Conservation (phyloP, 2,329 filamentous ascomycete species). For the Fusarium sp. region DNA sequence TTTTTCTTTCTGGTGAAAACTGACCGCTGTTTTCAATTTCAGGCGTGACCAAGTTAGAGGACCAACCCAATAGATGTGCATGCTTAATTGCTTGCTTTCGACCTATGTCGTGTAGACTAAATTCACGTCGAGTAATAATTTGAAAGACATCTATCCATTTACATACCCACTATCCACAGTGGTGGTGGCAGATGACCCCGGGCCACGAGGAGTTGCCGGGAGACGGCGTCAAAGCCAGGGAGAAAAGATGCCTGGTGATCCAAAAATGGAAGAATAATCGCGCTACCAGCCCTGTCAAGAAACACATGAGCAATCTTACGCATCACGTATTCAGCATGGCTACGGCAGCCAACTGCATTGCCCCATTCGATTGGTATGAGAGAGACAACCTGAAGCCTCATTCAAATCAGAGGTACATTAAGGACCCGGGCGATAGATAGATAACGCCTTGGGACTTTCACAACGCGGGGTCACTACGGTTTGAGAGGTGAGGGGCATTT, state of each 20-base stretch:
- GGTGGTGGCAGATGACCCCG: conserved; percentile 23
- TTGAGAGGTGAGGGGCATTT: conserved; percentile 25
- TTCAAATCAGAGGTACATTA: conserved; percentile 5
- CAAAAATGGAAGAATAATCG: not conserved
- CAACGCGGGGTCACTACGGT: conserved; percentile 24
- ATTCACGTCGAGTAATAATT: not conserved
- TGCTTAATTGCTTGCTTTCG: not conserved
- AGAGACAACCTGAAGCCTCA: not conserved
- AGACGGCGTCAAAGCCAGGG: conserved; percentile 3
- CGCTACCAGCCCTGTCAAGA: conserved; percentile 9
- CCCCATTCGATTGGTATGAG: not conserved
- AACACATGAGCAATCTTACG: conserved; percentile 7
- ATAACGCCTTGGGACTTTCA: conserved; percentile 13
- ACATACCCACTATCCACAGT: not conserved
- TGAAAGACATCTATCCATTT: conserved; percentile 4
- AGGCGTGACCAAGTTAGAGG: conserved; percentile 29
- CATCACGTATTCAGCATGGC: not conserved
- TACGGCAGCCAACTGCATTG: not conserved
- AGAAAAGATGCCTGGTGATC: conserved; percentile 18
- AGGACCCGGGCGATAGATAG: conserved; percentile 1
- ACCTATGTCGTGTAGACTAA: not conserved
- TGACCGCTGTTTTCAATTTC: not conserved
- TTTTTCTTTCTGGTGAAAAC: not conserved
- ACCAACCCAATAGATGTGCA: conserved; percentile 1
- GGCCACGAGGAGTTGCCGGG: conserved; percentile 7